Conservation (phyloP, 1,139 yeast genomes). For the Saccharomyces hybrid region DNA sequence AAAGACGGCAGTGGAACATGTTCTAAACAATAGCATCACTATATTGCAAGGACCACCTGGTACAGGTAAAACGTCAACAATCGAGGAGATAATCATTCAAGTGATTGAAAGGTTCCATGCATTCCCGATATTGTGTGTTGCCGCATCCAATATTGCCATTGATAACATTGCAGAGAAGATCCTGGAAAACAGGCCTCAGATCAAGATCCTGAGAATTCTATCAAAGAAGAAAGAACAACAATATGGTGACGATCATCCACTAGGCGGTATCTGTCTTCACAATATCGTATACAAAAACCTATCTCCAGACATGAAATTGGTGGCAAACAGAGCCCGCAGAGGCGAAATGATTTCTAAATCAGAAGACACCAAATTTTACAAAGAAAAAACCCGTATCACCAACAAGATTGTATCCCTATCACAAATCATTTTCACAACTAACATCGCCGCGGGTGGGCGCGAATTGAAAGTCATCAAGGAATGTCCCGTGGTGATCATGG, state of each 20-base stretch:
- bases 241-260: slow-evolving; percentile 47
- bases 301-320: slow-evolving; percentile 39
- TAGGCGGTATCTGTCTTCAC: slow-evolving; percentile 55
- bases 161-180: slow-evolving; percentile 71
- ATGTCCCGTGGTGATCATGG: slow-evolving; percentile 63
- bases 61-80: slow-evolving; percentile 60
- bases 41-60: slow-evolving; percentile 66
- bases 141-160: slow-evolving; percentile 70
- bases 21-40: slow-evolving; percentile 57
- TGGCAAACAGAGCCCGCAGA: slow-evolving; percentile 38
- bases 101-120: slow-evolving; percentile 48
- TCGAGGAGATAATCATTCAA: slow-evolving; percentile 59
- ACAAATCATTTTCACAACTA: slow-evolving; percentile 61
- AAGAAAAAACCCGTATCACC: slow-evolving; percentile 39
- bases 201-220: slow-evolving; percentile 48
- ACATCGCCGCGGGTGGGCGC: slow-evolving; percentile 64
- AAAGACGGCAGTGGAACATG: slow-evolving; percentile 59
- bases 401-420: slow-evolving; percentile 53
- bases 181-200: slow-evolving; percentile 40
- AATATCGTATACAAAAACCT: slow-evolving; percentile 48
- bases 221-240: slow-evolving; percentile 56
- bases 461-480: slow-evolving; percentile 48
- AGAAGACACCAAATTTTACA: slow-evolving; percentile 44
- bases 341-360: slow-evolving; percentile 38
- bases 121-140: slow-evolving; percentile 63